Evolutionary conservation across 2,329 filamentous ascomycete genomes (phyloP), one percentile per base, ranked within the genome.

Genomic region (Hypocrella siamensis): DNA sequence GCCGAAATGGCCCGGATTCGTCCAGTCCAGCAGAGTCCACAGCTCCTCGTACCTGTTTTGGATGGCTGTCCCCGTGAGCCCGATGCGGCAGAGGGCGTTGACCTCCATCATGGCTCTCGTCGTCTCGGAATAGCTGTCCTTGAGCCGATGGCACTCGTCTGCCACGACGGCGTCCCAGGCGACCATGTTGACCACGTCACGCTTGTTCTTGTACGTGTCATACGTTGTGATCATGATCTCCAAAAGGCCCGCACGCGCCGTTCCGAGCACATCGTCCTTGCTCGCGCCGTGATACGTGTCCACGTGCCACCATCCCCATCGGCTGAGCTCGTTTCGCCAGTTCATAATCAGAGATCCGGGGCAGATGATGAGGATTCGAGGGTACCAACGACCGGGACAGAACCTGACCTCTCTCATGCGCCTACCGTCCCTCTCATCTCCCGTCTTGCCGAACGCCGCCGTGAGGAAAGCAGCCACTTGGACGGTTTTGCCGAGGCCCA

Each of bases 31-130:
- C 0, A 98, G 63, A 0, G 85, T 92, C 88, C 88, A 98, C 1
- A 98, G 66, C 52, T 98, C 90, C 48, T 94, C 84, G 50, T 98
- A 98, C 42, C 83, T 90, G 53, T 98, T 98, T 49, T 98, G 90
- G 28, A 98, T 94, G 0, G 88, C 88, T 0, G 90, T 98, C 2
- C 90, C 90, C 0, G 86, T 96, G 7, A 98, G 63, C 0, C 90
- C 90, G 38, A 98, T 86, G 21, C 90, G 73, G 47, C 90, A 96
- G 3, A 96, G 67, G 0, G 86, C 75, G 44, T 98, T 98, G 42
- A 96, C 64, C 38, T 86, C 73, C 44, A 84, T 81, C 79, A 98
- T 88, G 1, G 85, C 77, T 46, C 80, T 73, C 0, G 88, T 90
- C 6, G 79, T 80, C 38, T 79, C 79, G 0, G 86, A 78, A 27